phyloP scores from a whole-genome alignment of 345 rosid species.

The Salix caprea region DNA sequence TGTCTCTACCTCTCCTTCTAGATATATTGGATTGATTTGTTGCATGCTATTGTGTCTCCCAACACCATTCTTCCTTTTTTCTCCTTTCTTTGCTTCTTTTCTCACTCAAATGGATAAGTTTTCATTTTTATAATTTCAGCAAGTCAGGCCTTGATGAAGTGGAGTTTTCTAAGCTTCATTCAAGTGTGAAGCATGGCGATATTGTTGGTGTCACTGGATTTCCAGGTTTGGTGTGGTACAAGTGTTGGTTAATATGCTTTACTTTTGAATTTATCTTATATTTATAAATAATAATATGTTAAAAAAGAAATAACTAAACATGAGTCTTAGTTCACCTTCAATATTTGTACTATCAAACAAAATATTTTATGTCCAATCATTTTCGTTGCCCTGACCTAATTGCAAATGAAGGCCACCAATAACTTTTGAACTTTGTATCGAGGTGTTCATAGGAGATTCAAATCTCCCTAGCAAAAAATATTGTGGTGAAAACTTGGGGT shows the following conservation, averaged over 20 bases:
- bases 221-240: slow-evolving; percentile 59
- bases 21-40: neutral
- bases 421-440: neutral
- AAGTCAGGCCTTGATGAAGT: slow-evolving; percentile 72
- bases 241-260: neutral
- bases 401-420: neutral
- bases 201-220: slow-evolving; percentile 87
- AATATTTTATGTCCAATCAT: neutral
- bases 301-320: neutral
- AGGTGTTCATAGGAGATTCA: neutral
- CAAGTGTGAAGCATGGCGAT: slow-evolving; percentile 82
- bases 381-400: neutral
- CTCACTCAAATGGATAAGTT: neutral
- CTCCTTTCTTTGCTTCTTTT: neutral
- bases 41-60: neutral
- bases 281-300: neutral
- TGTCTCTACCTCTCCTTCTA: neutral
- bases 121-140: slow-evolving; percentile 33
- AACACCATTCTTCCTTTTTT: neutral
- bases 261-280: neutral
- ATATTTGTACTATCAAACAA: neutral
- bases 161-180: slow-evolving; percentile 66
- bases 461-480: neutral
- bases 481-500: neutral
- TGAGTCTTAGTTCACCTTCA: neutral